Evolutionary conservation across 768 basidiomycete species (phyloP).

Genomic region (Fistulinella prunicolor): DNA sequence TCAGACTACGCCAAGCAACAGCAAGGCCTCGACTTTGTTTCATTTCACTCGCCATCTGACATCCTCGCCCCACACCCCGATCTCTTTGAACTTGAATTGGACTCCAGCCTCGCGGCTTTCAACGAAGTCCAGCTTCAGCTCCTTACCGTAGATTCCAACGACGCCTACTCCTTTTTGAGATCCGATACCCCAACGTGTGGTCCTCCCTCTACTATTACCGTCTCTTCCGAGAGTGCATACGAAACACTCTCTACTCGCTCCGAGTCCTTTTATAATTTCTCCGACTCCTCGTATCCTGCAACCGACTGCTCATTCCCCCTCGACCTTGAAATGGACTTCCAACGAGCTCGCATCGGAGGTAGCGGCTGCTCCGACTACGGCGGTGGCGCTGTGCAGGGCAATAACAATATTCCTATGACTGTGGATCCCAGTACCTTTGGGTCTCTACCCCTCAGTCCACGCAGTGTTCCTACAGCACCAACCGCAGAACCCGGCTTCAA

Average conservation of each 20-base stretch:
- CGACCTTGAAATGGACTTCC: conserved; percentile 74
- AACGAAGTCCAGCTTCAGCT: conserved; percentile 62
- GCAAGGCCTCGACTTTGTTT: conserved; percentile 61
- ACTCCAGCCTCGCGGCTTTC: conserved; percentile 63
- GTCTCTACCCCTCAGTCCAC: conserved; percentile 54
- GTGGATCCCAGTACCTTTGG: conserved; percentile 61
- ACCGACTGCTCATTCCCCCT: conserved; percentile 56
- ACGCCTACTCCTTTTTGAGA: conserved; percentile 62
- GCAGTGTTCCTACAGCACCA: conserved; percentile 43
- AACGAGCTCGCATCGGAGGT: conserved; percentile 52
- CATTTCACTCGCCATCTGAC: conserved; percentile 66
- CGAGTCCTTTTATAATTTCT: conserved; percentile 67
- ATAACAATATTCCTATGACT: conserved; percentile 38
- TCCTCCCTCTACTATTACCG: conserved; percentile 76
- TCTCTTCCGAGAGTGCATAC: conserved; percentile 74
- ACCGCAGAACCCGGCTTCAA: conserved; percentile 26
- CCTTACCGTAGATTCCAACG: conserved; percentile 60
- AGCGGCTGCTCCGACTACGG: conserved; percentile 51
- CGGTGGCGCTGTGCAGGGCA: conserved; percentile 36
- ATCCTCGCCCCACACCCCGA: conserved; percentile 77
- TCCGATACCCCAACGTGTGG: conserved; percentile 63
- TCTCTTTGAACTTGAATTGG: conserved; percentile 81
- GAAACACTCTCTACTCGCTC: conserved; percentile 66
- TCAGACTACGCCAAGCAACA: conserved; percentile 38
- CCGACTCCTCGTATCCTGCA: conserved; percentile 49